Percentiles rank a stretch among this genome's conserved stretches.
phyloP scores from a whole-genome alignment of 139 green algal genomes.

The Volvox africanus region DNA sequence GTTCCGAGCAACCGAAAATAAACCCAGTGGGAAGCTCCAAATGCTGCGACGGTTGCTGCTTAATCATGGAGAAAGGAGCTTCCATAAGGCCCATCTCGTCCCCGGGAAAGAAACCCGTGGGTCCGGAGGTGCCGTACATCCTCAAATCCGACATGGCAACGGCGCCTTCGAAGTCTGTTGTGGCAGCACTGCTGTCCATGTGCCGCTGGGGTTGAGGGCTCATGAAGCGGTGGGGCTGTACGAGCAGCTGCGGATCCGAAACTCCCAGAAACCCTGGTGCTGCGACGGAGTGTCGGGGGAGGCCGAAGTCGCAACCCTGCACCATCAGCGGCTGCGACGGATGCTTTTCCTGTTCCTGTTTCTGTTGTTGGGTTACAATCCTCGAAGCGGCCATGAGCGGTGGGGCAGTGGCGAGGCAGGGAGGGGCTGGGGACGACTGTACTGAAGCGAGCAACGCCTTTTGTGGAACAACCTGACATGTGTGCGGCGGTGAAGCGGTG shows the following conservation, averaged over 20 bases:
- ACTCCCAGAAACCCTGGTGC: no score
- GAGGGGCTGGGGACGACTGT: neutral
- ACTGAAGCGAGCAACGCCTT: neutral
- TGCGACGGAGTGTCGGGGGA: neutral
- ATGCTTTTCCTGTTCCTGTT: no score
- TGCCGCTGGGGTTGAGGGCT: neutral
- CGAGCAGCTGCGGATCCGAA: neutral
- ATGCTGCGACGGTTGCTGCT: neutral
- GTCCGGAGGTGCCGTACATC: neutral
- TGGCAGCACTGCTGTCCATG: neutral
- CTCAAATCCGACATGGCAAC: neutral
- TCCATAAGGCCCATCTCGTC: neutral
- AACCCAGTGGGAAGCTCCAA: neutral
- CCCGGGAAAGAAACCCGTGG: neutral
- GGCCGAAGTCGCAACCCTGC: neutral
- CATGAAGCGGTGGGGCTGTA: neutral
- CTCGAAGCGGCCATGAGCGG: neutral
- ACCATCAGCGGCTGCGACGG: neutral
- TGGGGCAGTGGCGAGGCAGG: neutral
- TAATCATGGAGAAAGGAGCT: no score
- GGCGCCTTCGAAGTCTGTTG: neutral
- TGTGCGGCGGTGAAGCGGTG: no score
- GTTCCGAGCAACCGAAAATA: neutral
- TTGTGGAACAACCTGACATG: neutral
- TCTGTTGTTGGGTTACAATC: neutral